Evolutionary conservation across 192 early-diverging fungal species (phyloP), one percentile per base, ranked within the genome.

Genomic region (Coemansia sp.): DNA sequence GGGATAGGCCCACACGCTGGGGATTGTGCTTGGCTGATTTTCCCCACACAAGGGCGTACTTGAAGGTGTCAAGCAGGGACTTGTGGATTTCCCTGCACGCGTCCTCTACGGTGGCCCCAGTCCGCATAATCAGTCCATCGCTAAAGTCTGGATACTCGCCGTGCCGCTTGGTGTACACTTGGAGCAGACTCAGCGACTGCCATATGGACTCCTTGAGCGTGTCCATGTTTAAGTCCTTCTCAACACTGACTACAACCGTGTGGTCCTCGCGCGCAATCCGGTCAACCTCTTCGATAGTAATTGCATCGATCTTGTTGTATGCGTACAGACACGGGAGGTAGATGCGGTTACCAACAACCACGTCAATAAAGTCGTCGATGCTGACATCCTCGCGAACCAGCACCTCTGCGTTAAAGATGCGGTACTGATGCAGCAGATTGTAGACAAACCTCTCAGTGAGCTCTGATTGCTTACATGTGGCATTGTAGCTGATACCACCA

Each of bases 361-460:
- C 93, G 78, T 99, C 97, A 70, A 99, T 94, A 75, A 99, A 97
- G 70, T 98, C 89, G 70, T 99, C 97, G 5, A 98, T 91, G 20
- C 89, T 94, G 59, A 93, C 89, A 73, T 98, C 97, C 80, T 99
- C 96, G 58, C 97, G 92, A 60, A 99, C 89, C 67, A 99, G 84
- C 6, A 99, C 88, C 71, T 99, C 96, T 5, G 96, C 95, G 68
- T 99, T 99, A 74, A 97, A 96, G 51, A 99, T 95, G 74, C 89
- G 92, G 76, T 99, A 99, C 72, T 94, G 93, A 75, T 96, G 97
- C 52, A 99, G 84, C 78, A 99, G 94, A 61, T 92, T 85, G 65
- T 95, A 89, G 3, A 97, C 95, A 81, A 98, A 89, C 75, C 90
- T 90, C 70, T 97, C 95, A 65, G 86, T 93, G 55, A 99, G 80